A percentile compares a stretch with the other conserved stretches of the same genome.
phyloP scores from a whole-genome alignment of 805 yeast species.

The fission yeast (Schizosaccharomyces pombe) region DNA sequence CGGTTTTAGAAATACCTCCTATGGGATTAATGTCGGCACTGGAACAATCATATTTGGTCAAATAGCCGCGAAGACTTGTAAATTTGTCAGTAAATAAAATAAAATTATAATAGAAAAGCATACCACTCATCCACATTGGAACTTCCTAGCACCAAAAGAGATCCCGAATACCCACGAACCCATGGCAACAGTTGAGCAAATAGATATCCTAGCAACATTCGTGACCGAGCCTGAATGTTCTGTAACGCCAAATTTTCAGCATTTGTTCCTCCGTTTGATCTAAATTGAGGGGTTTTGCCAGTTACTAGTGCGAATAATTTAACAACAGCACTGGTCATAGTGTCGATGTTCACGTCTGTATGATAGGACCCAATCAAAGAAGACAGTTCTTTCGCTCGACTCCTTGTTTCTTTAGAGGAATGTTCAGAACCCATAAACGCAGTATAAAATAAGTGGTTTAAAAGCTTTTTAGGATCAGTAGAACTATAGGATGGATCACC shows the following conservation, averaged over 20 bases:
- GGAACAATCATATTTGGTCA: conserved; percentile 92
- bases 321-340: conserved; percentile 49
- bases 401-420: conserved; percentile 69
- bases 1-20: conserved; percentile 95
- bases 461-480: conserved; percentile 46
- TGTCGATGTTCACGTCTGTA: conserved; percentile 77
- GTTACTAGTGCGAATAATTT: conserved; percentile 68
- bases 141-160: conserved; percentile 74
- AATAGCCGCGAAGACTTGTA: conserved; percentile 81
- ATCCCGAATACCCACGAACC: conserved; percentile 57
- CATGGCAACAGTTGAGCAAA: conserved; percentile 91
- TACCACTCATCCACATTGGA: conserved; percentile 81
- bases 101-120: not conserved
- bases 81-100: too few species aligned
- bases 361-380: conserved; percentile 66
- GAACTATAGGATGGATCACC: conserved; percentile 42
- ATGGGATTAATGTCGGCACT: conserved; percentile 95
- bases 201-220: conserved; percentile 84
- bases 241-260: conserved; percentile 86
- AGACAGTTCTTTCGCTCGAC: conserved; percentile 59
- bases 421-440: conserved; percentile 91
- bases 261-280: conserved; percentile 79
- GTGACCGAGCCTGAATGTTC: conserved; percentile 81
- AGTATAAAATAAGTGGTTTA: conserved; percentile 58
- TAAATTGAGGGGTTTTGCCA: conserved; percentile 69